Percentiles rank a stretch among this genome's conserved stretches.
phyloP scores from a whole-genome alignment of 768 basidiomycete species.

The Boletus vermiculosoides region DNA sequence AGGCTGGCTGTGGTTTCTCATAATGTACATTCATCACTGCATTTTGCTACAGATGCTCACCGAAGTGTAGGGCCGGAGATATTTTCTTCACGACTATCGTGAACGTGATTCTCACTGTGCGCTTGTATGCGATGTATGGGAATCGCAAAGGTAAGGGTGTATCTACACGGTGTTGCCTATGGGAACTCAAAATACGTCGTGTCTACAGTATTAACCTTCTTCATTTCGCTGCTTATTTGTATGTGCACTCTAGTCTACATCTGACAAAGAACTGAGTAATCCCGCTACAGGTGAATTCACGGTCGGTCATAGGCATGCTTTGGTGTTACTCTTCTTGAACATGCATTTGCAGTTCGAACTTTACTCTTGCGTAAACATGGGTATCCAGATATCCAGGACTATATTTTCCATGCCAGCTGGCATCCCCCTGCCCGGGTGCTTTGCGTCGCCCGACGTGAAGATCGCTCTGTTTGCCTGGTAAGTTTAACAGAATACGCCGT shows the following conservation, averaged over 20 bases:
- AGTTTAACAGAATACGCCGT: not conserved
- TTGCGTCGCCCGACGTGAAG: not conserved
- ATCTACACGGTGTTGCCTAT: not conserved
- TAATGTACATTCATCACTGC: not conserved
- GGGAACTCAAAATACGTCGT: not conserved
- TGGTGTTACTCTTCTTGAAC: not conserved
- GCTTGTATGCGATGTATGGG: constrained; percentile 3
- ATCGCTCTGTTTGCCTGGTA: not conserved
- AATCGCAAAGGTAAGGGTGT: not conserved
- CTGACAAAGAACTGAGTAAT: not conserved
- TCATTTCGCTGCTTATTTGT: not conserved
- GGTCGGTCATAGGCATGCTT: not conserved
- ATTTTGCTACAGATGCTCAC: not conserved
- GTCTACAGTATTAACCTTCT: not conserved
- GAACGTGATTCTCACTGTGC: constrained; percentile 2
- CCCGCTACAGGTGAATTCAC: not conserved
- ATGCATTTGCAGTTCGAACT: constrained; percentile 2
- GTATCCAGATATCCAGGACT: not conserved
- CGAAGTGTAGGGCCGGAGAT: not conserved
- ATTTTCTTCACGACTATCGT: constrained; percentile 5
- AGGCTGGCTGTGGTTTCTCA: not conserved
- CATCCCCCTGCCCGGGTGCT: not conserved
- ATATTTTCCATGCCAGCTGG: not conserved
- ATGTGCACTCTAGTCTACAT: not conserved
- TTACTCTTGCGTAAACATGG: not conserved